Conservation (phyloP, 257 asterid species). For the Nemophila menziesii region DNA sequence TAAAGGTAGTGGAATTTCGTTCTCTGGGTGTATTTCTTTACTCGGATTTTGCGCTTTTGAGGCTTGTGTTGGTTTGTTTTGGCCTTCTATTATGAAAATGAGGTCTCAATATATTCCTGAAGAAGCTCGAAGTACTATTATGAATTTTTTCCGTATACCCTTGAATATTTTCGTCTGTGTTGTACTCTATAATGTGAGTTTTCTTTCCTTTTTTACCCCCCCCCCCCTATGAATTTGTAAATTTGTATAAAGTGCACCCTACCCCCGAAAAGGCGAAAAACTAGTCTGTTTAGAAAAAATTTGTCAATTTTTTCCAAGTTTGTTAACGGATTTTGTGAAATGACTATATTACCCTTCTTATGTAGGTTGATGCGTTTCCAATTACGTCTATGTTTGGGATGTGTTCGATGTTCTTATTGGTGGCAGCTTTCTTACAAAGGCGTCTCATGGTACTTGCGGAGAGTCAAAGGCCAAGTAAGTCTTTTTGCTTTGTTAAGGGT, state of each 20-base stretch:
- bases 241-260: no score
- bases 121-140: slow-evolving; percentile 93
- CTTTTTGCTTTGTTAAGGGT: slow-evolving; percentile 4
- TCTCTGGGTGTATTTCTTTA: slow-evolving; percentile 66
- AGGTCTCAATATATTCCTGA: slow-evolving; percentile 94
- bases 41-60: slow-evolving; percentile 90
- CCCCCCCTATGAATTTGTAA: no score
- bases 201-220: background rate
- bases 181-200: slow-evolving; percentile 77
- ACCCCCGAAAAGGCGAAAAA: no score
- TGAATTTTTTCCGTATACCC: slow-evolving; percentile 96
- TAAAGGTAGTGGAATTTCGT: slow-evolving; percentile 63
- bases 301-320: background rate
- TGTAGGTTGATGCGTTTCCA: slow-evolving; percentile 86
- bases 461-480: slow-evolving; percentile 54
- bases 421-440: slow-evolving; percentile 77
- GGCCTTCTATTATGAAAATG: slow-evolving; percentile 99
- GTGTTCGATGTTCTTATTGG: slow-evolving; percentile 91
- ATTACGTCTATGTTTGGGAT: slow-evolving; percentile 94
- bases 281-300: no score
- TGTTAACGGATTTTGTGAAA: background rate
- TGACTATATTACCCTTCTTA: background rate
- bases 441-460: slow-evolving; percentile 67
- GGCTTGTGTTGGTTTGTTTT: slow-evolving; percentile 84
- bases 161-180: slow-evolving; percentile 88